Conservation (phyloP, 2,329 filamentous ascomycete genomes). For the Leptographium lundbergii region DNA sequence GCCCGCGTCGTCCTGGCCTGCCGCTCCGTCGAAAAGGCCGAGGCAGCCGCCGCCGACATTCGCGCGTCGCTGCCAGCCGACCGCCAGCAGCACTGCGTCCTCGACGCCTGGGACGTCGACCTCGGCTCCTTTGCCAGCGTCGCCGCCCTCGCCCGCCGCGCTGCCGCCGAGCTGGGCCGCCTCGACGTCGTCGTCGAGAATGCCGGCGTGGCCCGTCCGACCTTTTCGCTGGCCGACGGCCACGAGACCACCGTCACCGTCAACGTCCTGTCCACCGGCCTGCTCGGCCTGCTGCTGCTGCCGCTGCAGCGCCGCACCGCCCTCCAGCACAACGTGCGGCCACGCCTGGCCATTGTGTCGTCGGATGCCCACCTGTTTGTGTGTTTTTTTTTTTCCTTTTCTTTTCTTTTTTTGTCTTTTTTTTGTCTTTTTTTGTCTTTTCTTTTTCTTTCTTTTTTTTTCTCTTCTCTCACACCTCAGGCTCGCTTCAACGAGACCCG, state of each 20-base stretch:
- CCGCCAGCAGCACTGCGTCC: constrained; percentile 8
- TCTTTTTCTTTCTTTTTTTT: neutral
- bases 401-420: neutral
- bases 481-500: constrained; percentile 21
- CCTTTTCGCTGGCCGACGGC: constrained; percentile 15
- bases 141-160: constrained; percentile 24
- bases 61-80: constrained; percentile 13
- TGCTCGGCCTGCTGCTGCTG: constrained; percentile 30
- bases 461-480: constrained; percentile 8
- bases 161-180: constrained; percentile 20
- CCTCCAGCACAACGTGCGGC: constrained; percentile 18
- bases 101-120: constrained; percentile 39
- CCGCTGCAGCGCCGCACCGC: constrained; percentile 27
- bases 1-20: constrained; percentile 26
- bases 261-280: constrained; percentile 33
- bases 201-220: constrained; percentile 20
- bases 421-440: neutral
- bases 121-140: constrained; percentile 33
- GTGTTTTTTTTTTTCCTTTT: constrained; percentile 4
- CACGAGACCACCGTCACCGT: constrained; percentile 30
- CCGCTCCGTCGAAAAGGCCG: constrained; percentile 22
- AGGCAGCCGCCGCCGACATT: constrained; percentile 26
- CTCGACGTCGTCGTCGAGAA: constrained; percentile 31
- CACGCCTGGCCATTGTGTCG: constrained; percentile 25
- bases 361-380: constrained; percentile 24